A percentile compares a stretch with the other conserved stretches of the same genome.
Evolutionary conservation across 371 early-diverging fungal genomes (phyloP).

Genomic region (Mortierella sp.): DNA sequence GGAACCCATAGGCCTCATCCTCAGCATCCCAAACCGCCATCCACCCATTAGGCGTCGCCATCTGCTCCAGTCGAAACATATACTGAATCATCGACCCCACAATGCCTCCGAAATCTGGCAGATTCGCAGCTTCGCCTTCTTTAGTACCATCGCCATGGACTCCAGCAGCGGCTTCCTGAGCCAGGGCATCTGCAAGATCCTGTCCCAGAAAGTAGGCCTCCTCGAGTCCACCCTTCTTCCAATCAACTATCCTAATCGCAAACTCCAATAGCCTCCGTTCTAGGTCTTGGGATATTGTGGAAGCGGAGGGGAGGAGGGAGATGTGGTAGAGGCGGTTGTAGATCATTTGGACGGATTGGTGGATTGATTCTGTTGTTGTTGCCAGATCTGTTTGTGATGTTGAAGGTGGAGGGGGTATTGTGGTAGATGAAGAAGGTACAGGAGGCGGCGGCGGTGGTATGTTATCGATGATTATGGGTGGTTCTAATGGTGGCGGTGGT

Average conservation of each 20-base stretch:
- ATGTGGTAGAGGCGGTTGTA: slow-evolving; percentile 30
- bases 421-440: slow-evolving; percentile 6
- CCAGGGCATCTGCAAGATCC: slow-evolving; percentile 21
- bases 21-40: slow-evolving; percentile 35
- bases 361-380: neutral
- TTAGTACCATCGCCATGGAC: neutral
- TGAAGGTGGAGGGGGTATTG: neutral
- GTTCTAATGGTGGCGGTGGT: neutral
- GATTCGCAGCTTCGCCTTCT: neutral
- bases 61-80: slow-evolving; percentile 35
- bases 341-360: slow-evolving; percentile 17
- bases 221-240: slow-evolving; percentile 41
- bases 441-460: slow-evolving; percentile 25
- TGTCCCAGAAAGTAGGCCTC: slow-evolving; percentile 38
- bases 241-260: slow-evolving; percentile 40
- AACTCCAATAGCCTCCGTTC: slow-evolving; percentile 46
- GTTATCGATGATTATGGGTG: neutral
- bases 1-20: slow-evolving; percentile 52
- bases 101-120: slow-evolving; percentile 40
- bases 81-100: slow-evolving; percentile 42
- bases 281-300: slow-evolving; percentile 36
- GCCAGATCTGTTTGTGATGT: neutral
- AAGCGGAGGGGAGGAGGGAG: slow-evolving; percentile 17
- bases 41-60: slow-evolving; percentile 39
- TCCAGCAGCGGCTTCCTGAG: neutral